Evolutionary conservation across 169 alveolate species (phyloP), one percentile per base, ranked within the genome.

Genomic region (Plasmodium berghei): DNA sequence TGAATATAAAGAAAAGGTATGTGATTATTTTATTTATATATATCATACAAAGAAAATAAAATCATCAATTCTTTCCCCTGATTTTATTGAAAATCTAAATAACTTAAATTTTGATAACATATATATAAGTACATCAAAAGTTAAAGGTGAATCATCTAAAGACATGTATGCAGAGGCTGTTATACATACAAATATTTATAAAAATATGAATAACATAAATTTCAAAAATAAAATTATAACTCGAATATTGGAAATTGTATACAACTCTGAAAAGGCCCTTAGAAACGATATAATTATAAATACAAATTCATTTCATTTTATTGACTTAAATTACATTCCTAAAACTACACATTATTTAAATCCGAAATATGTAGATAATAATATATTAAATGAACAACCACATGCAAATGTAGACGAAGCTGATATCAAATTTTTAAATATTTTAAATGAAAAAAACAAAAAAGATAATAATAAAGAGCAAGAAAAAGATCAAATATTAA

Each of bases 91-190:
- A 20, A 85, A 85, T 49, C 1, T 59, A 5, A 58, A 85, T 9
- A 64, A 45, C 18, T 20, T 85, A 55, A 85, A 85, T 70, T 69
- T 69, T 49, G 87, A 85, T 20, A 9, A 85, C 49, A 70, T 85
- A 22, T 70, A 22, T 16, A 85, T 85, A 46, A 85, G 91, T 70
- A 71, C 73, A 20, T 69, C 72, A 56, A 85, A 85, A 85, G 71
- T 71, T 42, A 71, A 85, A 45, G 91, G 91, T 14, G 91, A 85
- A 85, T 42, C 72, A 18, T 55, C 72, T 18, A 85, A 73, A 64
- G 86, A 85, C 26, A 70, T 85, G 85, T 85, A 85, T 70, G 91
- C 91, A 40, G 87, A 85, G n/a, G 91, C 91, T 42, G 91, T 85
- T 85, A 56, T 85, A 28, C 91, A 85, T 72, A 14, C 91, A 10